Conservation (phyloP, 2,329 filamentous ascomycete species). For the Sclerotinia subarctica region DNA sequence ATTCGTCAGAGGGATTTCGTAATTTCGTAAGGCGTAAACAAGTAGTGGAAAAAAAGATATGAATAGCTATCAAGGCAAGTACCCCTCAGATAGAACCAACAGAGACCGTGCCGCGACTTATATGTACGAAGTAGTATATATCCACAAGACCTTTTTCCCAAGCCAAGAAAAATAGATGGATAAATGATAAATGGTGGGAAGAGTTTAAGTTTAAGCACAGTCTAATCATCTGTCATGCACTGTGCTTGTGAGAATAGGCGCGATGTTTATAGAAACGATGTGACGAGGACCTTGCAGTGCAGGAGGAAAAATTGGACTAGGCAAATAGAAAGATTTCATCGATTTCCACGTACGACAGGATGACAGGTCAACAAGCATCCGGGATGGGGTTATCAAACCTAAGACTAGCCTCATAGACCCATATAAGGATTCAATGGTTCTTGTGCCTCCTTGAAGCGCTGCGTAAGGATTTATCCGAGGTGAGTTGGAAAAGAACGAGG, state of each 20-base stretch:
- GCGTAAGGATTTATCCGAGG: slow-evolving; percentile 14
- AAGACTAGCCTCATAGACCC: slow-evolving; percentile 12
- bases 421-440: slow-evolving; percentile 18
- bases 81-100: not conserved
- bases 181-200: not conserved
- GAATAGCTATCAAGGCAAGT: not conserved
- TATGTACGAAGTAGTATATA: slow-evolving; percentile 11
- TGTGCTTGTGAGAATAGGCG: slow-evolving; percentile 16
- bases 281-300: slow-evolving; percentile 14
- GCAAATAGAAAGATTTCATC: not conserved
- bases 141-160: not conserved
- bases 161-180: slow-evolving; percentile 8
- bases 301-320: not conserved
- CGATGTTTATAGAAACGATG: slow-evolving; percentile 20
- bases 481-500: not conserved
- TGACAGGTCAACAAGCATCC: slow-evolving; percentile 13
- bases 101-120: slow-evolving; percentile 8
- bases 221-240: slow-evolving; percentile 9
- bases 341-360: slow-evolving; percentile 5
- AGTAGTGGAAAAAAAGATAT: not conserved
- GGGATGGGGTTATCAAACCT: slow-evolving; percentile 9
- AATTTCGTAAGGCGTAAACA: slow-evolving; percentile 13
- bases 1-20: slow-evolving; percentile 3
- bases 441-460: slow-evolving; percentile 18
- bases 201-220: slow-evolving; percentile 10